Conservation (phyloP, 129 eudicot species). For the Flaveria sonorensis region DNA sequence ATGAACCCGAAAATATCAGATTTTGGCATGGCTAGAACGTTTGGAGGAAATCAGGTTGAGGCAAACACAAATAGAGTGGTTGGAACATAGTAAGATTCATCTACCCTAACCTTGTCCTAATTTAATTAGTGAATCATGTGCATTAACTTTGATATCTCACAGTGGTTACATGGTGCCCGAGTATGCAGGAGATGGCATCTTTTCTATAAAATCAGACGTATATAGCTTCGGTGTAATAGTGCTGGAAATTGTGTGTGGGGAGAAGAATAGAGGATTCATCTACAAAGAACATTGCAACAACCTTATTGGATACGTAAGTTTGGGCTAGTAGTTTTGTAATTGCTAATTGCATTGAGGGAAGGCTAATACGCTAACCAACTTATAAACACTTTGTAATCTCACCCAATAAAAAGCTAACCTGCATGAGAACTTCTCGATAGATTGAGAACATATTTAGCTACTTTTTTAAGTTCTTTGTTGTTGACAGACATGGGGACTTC, state of each 20-base stretch:
- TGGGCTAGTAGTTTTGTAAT: background rate
- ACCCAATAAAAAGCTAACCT: background rate
- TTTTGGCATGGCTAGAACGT: constrained; percentile 49
- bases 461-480: background rate
- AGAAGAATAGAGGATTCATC: constrained; percentile 41
- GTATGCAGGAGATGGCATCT: constrained; percentile 44
- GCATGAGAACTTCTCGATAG: background rate
- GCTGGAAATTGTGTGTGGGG: constrained; percentile 43
- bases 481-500: constrained; percentile 44
- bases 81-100: constrained; percentile 47
- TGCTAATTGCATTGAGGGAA: background rate
- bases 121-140: background rate
- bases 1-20: constrained; percentile 55
- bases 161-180: constrained; percentile 53
- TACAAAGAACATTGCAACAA: constrained; percentile 41
- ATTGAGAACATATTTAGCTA: background rate
- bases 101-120: background rate
- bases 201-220: constrained; percentile 51
- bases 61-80: constrained; percentile 47
- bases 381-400: background rate
- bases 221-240: constrained; percentile 48
- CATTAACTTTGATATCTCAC: background rate
- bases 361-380: background rate
- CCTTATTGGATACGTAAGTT: constrained; percentile 55
- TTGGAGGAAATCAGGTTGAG: constrained; percentile 38